A percentile compares a stretch with the other conserved stretches of the same genome.
phyloP scores from a whole-genome alignment of 768 basidiomycete genomes.

The Russula vinacea region DNA sequence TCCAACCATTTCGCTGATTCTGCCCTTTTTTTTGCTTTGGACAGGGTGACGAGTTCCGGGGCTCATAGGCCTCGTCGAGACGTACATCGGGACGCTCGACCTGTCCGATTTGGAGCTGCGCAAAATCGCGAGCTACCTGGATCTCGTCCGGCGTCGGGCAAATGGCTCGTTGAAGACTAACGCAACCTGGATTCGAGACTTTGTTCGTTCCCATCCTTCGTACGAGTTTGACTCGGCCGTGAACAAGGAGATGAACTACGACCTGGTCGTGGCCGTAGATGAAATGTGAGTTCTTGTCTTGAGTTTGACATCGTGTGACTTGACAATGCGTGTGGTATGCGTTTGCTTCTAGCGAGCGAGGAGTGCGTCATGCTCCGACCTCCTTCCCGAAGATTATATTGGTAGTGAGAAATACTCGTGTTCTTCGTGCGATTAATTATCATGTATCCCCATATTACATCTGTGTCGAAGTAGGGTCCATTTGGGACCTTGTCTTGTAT shows the following conservation, averaged over 20 bases:
- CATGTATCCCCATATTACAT: not conserved
- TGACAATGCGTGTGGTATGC: not conserved
- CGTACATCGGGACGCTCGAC: constrained; percentile 85
- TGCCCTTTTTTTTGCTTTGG: not conserved
- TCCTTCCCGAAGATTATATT: constrained; percentile 30
- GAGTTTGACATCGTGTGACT: not conserved
- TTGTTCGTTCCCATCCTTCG: constrained; percentile 84
- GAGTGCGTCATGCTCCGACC: constrained; percentile 31
- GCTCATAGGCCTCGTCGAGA: constrained; percentile 72
- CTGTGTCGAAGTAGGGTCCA: not conserved
- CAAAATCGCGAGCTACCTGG: constrained; percentile 73
- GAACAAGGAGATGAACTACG: constrained; percentile 88
- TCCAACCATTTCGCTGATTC: not conserved
- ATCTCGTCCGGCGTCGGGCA: constrained; percentile 73
- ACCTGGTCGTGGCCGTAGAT: constrained; percentile 84
- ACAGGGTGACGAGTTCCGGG: constrained; percentile 68
- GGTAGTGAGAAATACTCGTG: constrained; percentile 20
- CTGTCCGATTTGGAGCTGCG: constrained; percentile 55
- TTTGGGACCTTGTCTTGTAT: not conserved
- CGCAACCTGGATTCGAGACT: constrained; percentile 91
- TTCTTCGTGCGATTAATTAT: not conserved
- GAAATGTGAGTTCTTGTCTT: constrained; percentile 68
- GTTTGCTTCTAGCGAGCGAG: constrained; percentile 30
- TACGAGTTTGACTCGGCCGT: constrained; percentile 95
- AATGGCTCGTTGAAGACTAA: constrained; percentile 80